phyloP scores from a whole-genome alignment of 352 stramenopile species.

The Globisporangium paddicum region DNA sequence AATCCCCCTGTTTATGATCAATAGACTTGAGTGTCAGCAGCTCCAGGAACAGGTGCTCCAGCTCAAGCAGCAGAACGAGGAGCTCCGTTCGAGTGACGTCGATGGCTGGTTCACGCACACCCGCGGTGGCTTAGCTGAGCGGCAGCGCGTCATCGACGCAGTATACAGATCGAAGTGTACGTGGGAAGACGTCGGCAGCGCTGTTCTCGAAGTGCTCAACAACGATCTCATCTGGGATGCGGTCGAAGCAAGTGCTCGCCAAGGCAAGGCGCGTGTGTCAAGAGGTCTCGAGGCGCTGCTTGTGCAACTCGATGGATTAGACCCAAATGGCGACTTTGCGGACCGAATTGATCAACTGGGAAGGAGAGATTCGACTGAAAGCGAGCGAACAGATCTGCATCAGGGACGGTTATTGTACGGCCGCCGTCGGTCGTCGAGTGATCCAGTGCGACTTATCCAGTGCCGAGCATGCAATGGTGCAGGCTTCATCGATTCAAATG shows the following conservation, averaged over 20 bases:
- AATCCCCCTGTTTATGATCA: not conserved
- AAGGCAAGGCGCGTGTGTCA: constrained; percentile 32
- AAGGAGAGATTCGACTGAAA: not conserved
- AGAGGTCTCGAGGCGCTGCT: constrained; percentile 47
- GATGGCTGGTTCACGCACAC: constrained; percentile 40
- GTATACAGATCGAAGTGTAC: constrained; percentile 46
- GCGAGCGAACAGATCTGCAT: not conserved
- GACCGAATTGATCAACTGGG: not conserved
- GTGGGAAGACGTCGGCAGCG: constrained; percentile 50
- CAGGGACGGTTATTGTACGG: constrained; percentile 9
- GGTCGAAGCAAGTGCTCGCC: constrained; percentile 37
- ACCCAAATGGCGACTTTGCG: constrained; percentile 3
- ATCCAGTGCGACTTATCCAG: constrained; percentile 34
- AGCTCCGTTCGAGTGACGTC: constrained; percentile 19
- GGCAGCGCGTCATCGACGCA: constrained; percentile 51
- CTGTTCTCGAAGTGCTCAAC: constrained; percentile 54
- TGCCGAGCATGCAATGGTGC: constrained; percentile 48
- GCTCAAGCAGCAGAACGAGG: constrained; percentile 38
- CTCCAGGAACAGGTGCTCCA: constrained; percentile 41
- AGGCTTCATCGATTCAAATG: constrained; percentile 37
- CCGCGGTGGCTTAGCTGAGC: constrained; percentile 34
- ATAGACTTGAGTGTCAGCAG: constrained; percentile 35
- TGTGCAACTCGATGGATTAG: constrained; percentile 24
- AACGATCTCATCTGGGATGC: constrained; percentile 59
- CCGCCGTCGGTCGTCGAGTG: constrained; percentile 11